Evolutionary conservation across 2,329 filamentous ascomycete species (phyloP).

Genomic region (Colletotrichum somersetense): DNA sequence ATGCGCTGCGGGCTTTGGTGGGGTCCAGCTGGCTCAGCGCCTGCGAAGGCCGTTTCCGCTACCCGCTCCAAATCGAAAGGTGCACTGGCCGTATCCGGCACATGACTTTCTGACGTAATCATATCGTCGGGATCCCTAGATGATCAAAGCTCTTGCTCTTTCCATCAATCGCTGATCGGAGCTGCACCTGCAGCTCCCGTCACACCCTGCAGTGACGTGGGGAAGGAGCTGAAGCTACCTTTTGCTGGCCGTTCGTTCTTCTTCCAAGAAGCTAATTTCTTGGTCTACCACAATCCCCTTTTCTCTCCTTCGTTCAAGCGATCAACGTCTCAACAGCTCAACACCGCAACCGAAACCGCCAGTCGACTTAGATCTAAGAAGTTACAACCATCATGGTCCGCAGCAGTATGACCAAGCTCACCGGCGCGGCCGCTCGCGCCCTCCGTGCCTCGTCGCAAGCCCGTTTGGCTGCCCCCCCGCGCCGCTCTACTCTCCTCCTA

Average conservation of each 20-base stretch:
- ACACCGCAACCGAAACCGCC: neutral
- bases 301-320: neutral
- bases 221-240: conserved; percentile 38
- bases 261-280: neutral
- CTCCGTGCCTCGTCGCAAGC: conserved; percentile 46
- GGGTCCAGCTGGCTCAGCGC: conserved; percentile 19
- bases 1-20: conserved; percentile 21
- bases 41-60: neutral
- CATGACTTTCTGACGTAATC: conserved; percentile 43
- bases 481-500: conserved; percentile 20
- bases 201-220: conserved; percentile 38
- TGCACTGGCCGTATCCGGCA: conserved; percentile 27
- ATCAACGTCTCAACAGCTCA: neutral
- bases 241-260: neutral
- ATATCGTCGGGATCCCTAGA: rapidly evolving
- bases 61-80: conserved; percentile 18
- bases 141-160: conserved; percentile 24
- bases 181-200: conserved; percentile 15
- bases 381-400: conserved; percentile 48
- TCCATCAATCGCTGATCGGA: conserved; percentile 2
- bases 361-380: neutral
- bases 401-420: conserved; percentile 52
- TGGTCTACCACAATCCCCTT: conserved; percentile 4
- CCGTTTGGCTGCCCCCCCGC: conserved; percentile 42
- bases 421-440: conserved; percentile 53